Evolutionary conservation across 108 stramenopile genomes (phyloP), one percentile per base, ranked within the genome.

Genomic region (Cyclostephanos invisitatus): DNA sequence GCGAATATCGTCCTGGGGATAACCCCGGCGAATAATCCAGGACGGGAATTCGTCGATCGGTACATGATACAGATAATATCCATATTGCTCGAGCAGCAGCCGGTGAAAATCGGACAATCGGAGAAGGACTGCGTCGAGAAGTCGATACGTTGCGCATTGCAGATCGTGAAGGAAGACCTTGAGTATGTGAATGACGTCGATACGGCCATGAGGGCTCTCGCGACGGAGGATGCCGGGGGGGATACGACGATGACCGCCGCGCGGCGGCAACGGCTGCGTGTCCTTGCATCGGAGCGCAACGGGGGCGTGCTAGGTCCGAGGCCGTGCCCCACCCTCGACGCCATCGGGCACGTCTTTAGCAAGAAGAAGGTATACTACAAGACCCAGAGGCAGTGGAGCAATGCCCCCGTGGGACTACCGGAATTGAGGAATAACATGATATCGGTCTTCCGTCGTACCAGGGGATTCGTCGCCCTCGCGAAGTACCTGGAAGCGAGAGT

Each of bases 41-140:
- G 89, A 10, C 86, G 89, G 6, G 25, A 40, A 35, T 96, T 96
- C 83, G 84, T 86, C 9, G 85, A 93, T 49, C 65, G 63, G 46
- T 87, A 88, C 73, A 90, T 96, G 88, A 53, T 55, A 7, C 84
- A 84, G 47, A 87, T 96, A 56, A 84, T 94, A 46, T 73, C 80
- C 48, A 94, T 94, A 62, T 73, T 96, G 14, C 73, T 96, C 20
- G 93, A 96, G 63, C 96, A 96, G 63, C 71, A 87, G 14, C 89
- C 88, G 9, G 53, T 68, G 20, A 91, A 89, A 71, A 92, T 93
- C 70, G 92, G 91, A 0, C 58, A 57, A 36, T 68, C 73, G 42
- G 93, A 96, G 72, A 78, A 83, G 11, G 83, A 78, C 21, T 96
- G 96, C 63, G 91, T 96, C 0, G 88, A 95, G 71, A 90, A 93